Evolutionary conservation across 2,329 filamentous ascomycete species (phyloP), one percentile per base, ranked within the genome.

Genomic region (Fusarium transvaalense): DNA sequence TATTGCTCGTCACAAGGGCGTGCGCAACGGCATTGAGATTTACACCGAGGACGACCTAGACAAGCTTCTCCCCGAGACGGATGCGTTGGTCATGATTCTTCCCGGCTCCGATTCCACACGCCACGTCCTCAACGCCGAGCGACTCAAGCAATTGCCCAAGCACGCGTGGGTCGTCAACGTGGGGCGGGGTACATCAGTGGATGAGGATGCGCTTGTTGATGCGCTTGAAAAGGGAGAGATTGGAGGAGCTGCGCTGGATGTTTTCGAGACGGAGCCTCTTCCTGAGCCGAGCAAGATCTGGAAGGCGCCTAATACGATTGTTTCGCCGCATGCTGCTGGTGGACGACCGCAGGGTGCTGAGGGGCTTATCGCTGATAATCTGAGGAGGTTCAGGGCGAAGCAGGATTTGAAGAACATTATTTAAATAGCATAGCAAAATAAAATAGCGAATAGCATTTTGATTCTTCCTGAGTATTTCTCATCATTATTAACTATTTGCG

Each of bases 81-180:
- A 91, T 71, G 88, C 87, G 0, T 80, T 91, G n/a, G 87, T 91
- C 70, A 89, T 91, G 88, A 90, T 90, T 66, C 80, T 90, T 10
- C 88, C 88, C 0, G 88, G 88, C 0, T 83, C 83, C 35, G 85
- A 84, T 10, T 79, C 82, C n/a, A 90, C 88, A 27, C 79, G 78
- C 35, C 78, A 89, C 70, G 86, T 81, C 2, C 81, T 90, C 61
- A 86, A 85, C 69, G 81, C 80, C 29, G 85, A 87, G 76, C 76
- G 86, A 10, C 74, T 90, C 43, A 79, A 77, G 66, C 73, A 83
- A 45, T 77, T 90, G 64, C 87, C 88, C 37, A 83, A 82, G 66
- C 88, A 90, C 75, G 84, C 84, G 23, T 86, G 84, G 85, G 76
- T 85, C 53, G 80, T 85, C 66, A 86, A 86, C 72, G 84, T 86